These are phyloP conservation scores for Hordeum vulgare DNA, from an alignment of 176 grass and related monocot genomes.

Conservation along the genomic window MorexV3_pseudomolecules_assembly NC_058518.1:388558309-388558808, in stretches of 20 bases:
- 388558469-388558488: not conserved
- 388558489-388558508: not conserved
- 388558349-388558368: not conserved
- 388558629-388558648: not conserved
- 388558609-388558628: constrained; percentile 19
- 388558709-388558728: constrained; percentile 80
- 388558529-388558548: not conserved
- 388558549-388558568: not conserved
- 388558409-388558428: not conserved
- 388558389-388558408: not conserved
- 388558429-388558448: not conserved
- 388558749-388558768: constrained; percentile 78
- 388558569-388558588: not conserved
- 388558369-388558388: not conserved
- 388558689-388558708: constrained; percentile 1
- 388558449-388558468: not conserved
- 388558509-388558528: not conserved
- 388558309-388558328: not conserved
- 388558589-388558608: not conserved
- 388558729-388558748: constrained; percentile 93
- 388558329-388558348: not conserved
- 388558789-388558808: constrained; percentile 69
- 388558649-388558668: not conserved
- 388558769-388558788: constrained; percentile 61
- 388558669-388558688: not conserved